Conservation (phyloP, 306 rosid species). For the Vigna trinervia region DNA sequence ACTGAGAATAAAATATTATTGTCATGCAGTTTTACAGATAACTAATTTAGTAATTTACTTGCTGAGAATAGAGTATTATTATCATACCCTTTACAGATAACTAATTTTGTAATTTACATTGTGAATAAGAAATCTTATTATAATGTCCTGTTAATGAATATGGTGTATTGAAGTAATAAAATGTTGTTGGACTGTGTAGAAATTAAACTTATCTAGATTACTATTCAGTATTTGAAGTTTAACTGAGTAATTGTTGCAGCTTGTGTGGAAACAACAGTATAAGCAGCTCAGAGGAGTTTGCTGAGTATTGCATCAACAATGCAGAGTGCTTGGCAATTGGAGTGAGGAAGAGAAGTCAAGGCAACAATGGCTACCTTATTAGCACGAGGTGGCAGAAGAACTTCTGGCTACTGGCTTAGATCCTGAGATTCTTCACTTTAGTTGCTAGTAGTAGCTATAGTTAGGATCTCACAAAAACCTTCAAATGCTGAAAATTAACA, state of each 20-base stretch:
- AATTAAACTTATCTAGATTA: neutral
- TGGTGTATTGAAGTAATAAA: neutral
- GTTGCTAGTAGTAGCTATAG: neutral
- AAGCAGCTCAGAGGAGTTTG: constrained; percentile 65
- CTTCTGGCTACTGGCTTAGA: constrained; percentile 87
- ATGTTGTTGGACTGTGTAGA: neutral
- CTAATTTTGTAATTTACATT: too few relatives aligned
- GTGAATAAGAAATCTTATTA: neutral
- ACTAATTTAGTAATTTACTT: too few relatives aligned
- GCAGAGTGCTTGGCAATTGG: constrained; percentile 87
- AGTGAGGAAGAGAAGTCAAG: constrained; percentile 84
- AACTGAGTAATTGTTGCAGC: constrained; percentile 50
- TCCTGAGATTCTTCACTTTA: neutral
- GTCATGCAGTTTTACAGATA: too few relatives aligned
- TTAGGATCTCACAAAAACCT: constrained; percentile 6
- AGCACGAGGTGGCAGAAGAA: constrained; percentile 91
- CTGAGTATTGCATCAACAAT: constrained; percentile 70
- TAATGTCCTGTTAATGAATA: neutral
- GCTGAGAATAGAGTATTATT: neutral
- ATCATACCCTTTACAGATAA: too few relatives aligned
- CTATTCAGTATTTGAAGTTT: neutral
- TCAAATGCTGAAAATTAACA: constrained; percentile 30
- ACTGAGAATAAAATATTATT: neutral
- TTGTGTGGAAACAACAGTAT: constrained; percentile 59
- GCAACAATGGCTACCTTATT: constrained; percentile 77